These are phyloP conservation scores for Hortiboletus campestris DNA, from an alignment of 768 basidiomycete species.

Conservation along the genomic window DNA sequence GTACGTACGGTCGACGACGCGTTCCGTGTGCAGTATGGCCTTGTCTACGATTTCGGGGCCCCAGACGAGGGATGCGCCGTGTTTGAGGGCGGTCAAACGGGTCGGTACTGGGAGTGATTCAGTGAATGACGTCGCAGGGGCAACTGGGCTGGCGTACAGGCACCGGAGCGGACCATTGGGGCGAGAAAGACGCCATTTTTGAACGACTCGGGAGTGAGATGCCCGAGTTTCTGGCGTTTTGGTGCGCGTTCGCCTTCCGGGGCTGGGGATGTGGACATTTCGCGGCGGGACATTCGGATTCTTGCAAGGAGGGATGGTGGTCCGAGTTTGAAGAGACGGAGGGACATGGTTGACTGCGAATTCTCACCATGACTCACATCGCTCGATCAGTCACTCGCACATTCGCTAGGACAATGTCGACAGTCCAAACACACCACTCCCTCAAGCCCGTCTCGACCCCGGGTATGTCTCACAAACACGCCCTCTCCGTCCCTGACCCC, in stretches of 20 bases:
- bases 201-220: conserved; percentile 72
- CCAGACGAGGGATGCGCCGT: conserved; percentile 95
- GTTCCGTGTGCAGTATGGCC: conserved; percentile 83
- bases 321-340: no score
- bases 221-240: conserved; percentile 57
- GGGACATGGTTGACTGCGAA: no score
- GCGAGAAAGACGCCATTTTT: conserved; percentile 91
- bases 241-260: conserved; percentile 25
- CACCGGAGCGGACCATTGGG: conserved; percentile 96
- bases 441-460: conserved; percentile 36
- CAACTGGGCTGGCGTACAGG: conserved; percentile 52
- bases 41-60: conserved; percentile 96
- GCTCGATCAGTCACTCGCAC: neutral
- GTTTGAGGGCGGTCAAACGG: conserved; percentile 81
- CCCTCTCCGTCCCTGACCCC: neutral
- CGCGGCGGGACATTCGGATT: no score
- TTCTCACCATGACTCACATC: neutral
- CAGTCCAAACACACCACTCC: conserved; percentile 37
- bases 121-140: neutral
- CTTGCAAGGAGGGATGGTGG: no score
- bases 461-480: conserved; percentile 5
- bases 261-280: no score
- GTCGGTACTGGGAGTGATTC: conserved; percentile 65
- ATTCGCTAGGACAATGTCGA: conserved; percentile 22
- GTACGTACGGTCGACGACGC: conserved; percentile 81